phyloP scores from a whole-genome alignment of 2,329 filamentous ascomycete species.

The Didymella keratinophila region DNA sequence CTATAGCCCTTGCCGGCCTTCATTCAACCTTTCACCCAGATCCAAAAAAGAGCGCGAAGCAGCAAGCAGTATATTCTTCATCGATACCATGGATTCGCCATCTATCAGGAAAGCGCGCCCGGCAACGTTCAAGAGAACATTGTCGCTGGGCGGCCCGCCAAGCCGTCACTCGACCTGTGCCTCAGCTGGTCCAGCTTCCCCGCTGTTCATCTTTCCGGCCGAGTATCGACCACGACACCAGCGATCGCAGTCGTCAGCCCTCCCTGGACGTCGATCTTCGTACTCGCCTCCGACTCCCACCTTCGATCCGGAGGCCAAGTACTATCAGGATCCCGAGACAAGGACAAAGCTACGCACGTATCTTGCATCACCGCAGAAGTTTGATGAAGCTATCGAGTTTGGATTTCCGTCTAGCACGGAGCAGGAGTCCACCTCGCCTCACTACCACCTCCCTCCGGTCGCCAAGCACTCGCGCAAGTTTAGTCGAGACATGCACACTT shows the following conservation, averaged over 20 bases:
- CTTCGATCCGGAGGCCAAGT: slow-evolving; percentile 74
- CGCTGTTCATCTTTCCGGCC: slow-evolving; percentile 31
- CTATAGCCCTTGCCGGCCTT: slow-evolving; percentile 30
- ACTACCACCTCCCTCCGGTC: slow-evolving; percentile 46
- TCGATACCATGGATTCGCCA: slow-evolving; percentile 34
- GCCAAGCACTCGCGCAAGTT: slow-evolving; percentile 50
- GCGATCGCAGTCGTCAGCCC: slow-evolving; percentile 42
- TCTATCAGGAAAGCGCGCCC: slow-evolving; percentile 56
- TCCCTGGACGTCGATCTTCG: slow-evolving; percentile 40
- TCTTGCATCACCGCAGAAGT: slow-evolving; percentile 88
- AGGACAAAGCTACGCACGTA: slow-evolving; percentile 85
- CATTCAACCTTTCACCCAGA: slow-evolving; percentile 20
- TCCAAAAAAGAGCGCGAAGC: slow-evolving; percentile 29
- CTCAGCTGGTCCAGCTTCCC: slow-evolving; percentile 55
- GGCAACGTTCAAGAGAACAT: slow-evolving; percentile 56
- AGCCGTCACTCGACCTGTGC: slow-evolving; percentile 63
- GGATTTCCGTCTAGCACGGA: slow-evolving; percentile 74
- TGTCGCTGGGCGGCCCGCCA: slow-evolving; percentile 74
- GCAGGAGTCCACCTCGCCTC: slow-evolving; percentile 30
- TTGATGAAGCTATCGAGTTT: slow-evolving; percentile 93
- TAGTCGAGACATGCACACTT: slow-evolving; percentile 64
- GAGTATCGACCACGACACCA: slow-evolving; percentile 39
- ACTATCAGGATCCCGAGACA: slow-evolving; percentile 91
- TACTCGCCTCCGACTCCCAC: slow-evolving; percentile 38
- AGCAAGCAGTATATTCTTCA: slow-evolving; percentile 35